Conservation (phyloP, 176 grass and related monocot genomes). For the Aegilops speltoides region DNA sequence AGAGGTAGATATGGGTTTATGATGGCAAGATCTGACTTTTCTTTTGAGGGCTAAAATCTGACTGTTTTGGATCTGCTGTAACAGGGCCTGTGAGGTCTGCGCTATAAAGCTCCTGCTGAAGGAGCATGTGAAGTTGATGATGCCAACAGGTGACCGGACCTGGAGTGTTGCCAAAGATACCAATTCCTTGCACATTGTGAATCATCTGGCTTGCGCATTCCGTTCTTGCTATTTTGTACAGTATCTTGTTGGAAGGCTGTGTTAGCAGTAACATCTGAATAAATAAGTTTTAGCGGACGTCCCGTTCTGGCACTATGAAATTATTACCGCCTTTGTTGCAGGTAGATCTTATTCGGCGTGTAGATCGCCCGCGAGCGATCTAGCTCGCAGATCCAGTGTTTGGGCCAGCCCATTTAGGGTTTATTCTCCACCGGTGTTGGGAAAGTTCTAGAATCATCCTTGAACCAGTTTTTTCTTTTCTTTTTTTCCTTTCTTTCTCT, state of each 20-base stretch:
- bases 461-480: too few species aligned
- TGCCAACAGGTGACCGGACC: not conserved
- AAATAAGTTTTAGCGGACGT: not conserved
- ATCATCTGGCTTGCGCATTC: not conserved
- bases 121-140: not conserved
- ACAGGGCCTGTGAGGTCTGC: constrained; percentile 51
- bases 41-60: not conserved
- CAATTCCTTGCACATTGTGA: not conserved
- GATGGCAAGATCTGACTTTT: not conserved
- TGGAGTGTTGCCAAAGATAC: not conserved
- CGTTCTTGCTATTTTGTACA: not conserved
- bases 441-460: too few species aligned
- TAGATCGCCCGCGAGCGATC: too few species aligned
- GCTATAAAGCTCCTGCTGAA: constrained; percentile 28
- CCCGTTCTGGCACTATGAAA: not conserved
- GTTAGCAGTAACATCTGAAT: not conserved
- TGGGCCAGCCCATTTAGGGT: too few species aligned
- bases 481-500: too few species aligned
- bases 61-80: constrained; percentile 7
- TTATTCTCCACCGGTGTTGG: too few species aligned
- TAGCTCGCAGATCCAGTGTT: too few species aligned
- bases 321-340: not conserved
- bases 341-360: too few species aligned
- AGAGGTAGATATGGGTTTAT: not conserved
- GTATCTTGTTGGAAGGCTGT: not conserved